Base-by-base conservation (phyloP, 2,329 filamentous ascomycete species). In the Bipolaris bicolor region DNA sequence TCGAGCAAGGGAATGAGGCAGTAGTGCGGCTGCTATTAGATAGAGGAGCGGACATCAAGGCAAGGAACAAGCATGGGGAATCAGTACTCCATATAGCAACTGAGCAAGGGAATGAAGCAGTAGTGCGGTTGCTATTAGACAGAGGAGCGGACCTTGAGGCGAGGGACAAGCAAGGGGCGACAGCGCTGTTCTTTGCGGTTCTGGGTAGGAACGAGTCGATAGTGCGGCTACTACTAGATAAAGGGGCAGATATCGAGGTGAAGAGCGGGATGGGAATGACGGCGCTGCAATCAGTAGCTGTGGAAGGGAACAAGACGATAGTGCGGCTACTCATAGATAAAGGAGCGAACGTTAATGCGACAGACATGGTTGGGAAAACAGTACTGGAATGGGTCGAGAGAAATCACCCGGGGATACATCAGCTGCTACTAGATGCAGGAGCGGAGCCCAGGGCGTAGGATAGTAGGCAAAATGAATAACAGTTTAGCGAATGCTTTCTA, bases 201-300 rank as follows among this genome's bases (percentile, higher is more conserved):
- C 20, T 20, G 20, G 20, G 15, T 2, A 5, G 40, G n/a, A 22
- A 22, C 16, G 18, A 22, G n/a, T n/a, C 36, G 18, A 18, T 22
- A 3, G 18, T 41, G 39, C 39, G 10, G 39, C 18, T 41, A 22
- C 39, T 41, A 9, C 9, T 44, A 11, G 41, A 44, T n/a, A 18
- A 10, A 9, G 56, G 56, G 51, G 56, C 51, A 13, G 47, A 51
- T 22, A 3, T 49, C 22, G 13, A 48, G 3, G 20, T 33, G 11
- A 48, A 16, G n/a, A 10, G 16, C 13, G n/a, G 34, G 15, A 31
- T 20, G 44, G 44, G 26, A 20, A 20, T 5, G 10, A 47, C 16
- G n/a, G 44, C 20, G 9, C 26, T 47, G 10, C 11, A 34, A 6
- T 11, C n/a, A n/a, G 44, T 29, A 34, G 29, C 31, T 34, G 1